A percentile compares a stretch with the other conserved stretches of the same genome.
Evolutionary conservation across 805 yeast species (phyloP).

Genomic region (Lipomyces lipofer): DNA sequence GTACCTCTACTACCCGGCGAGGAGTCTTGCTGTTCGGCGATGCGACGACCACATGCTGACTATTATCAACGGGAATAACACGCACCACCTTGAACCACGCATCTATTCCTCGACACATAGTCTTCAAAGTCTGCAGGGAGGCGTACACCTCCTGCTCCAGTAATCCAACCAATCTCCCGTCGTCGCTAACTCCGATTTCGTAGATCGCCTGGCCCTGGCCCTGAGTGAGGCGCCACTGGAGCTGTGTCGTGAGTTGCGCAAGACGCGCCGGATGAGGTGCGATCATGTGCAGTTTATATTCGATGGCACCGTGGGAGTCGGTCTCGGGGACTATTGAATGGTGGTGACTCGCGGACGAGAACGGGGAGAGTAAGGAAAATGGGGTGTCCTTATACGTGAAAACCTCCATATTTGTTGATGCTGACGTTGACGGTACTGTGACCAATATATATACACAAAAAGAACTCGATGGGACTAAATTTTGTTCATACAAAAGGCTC

Average conservation of each 20-base stretch:
- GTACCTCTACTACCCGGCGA: conserved; percentile 25
- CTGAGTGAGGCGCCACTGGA: conserved; percentile 30
- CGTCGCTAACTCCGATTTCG: conserved; percentile 29
- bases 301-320: conserved; percentile 31
- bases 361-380: conserved; percentile 20
- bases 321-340: conserved; percentile 20
- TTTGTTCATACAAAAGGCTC: too few species aligned
- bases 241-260: conserved; percentile 31
- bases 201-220: conserved; percentile 31
- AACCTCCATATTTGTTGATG: conserved; percentile 7
- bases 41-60: conserved; percentile 6
- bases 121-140: conserved; percentile 22
- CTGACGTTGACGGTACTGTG: background rate
- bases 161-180: conserved; percentile 27
- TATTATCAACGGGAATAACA: conserved; percentile 20
- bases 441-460: too few species aligned
- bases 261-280: conserved; percentile 25
- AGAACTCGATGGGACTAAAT: too few species aligned
- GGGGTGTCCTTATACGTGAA: conserved; percentile 26
- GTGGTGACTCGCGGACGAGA: background rate
- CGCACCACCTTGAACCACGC: conserved; percentile 30
- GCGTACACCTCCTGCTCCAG: conserved; percentile 17
- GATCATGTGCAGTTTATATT: conserved; percentile 29
- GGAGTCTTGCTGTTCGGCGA: background rate
- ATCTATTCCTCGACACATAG: conserved; percentile 21